Evolutionary conservation across 2,329 filamentous ascomycete species (phyloP).

Genomic region (Penicillium vulpinum): DNA sequence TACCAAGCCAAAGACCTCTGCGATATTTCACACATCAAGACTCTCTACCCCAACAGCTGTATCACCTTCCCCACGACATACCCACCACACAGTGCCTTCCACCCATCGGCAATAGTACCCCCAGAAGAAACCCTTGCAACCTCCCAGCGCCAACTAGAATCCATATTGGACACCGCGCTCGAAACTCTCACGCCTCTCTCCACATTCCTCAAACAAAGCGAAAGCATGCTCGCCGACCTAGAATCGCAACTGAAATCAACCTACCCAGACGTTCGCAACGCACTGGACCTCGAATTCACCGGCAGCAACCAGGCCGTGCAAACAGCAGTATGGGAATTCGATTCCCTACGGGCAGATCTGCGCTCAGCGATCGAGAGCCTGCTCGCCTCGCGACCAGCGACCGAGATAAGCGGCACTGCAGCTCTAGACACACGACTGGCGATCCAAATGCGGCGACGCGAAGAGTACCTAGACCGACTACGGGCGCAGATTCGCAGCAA

Average conservation of each 20-base stretch:
- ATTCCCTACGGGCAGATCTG: conserved; percentile 37
- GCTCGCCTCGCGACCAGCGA: conserved; percentile 24
- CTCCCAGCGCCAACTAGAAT: conserved; percentile 30
- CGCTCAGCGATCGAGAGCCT: conserved; percentile 38
- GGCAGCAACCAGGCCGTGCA: conserved; percentile 35
- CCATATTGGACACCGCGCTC: conserved; percentile 33
- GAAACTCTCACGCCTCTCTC: conserved; percentile 28
- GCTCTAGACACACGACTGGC: conserved; percentile 31
- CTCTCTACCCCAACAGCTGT: conserved; percentile 34
- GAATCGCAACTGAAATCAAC: conserved; percentile 29
- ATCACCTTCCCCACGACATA: conserved; percentile 14
- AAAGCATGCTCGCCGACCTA: conserved; percentile 30
- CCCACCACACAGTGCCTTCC: conserved; percentile 5
- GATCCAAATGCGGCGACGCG: conserved; percentile 33
- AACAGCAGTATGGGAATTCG: conserved; percentile 35
- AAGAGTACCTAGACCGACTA: conserved; percentile 36
- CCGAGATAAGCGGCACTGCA: conserved; percentile 14
- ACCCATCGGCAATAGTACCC: conserved; percentile 13
- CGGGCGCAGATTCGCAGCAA: conserved; percentile 36
- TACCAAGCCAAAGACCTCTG: conserved; percentile 35
- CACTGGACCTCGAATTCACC: conserved; percentile 41
- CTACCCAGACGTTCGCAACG: conserved; percentile 33
- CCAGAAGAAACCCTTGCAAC: conserved; percentile 22
- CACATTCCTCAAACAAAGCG: conserved; percentile 31
- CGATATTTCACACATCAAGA: conserved; percentile 22